These are phyloP conservation scores for Leccinum subgranulosum DNA, from an alignment of 768 basidiomycete genomes.

Conservation along the genomic window DNA sequence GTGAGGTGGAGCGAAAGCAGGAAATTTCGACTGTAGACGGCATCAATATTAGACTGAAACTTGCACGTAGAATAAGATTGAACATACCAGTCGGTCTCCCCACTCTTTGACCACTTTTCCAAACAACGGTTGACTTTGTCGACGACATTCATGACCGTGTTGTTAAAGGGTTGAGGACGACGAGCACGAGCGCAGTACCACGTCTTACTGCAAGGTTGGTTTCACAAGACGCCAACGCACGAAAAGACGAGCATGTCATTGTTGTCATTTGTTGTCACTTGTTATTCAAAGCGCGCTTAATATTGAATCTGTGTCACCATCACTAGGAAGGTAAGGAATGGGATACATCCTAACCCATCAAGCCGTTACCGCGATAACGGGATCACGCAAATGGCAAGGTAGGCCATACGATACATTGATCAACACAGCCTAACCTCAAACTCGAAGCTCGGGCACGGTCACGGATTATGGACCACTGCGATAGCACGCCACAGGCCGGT, in stretches of 20 bases:
- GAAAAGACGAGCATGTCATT: constrained; percentile 23
- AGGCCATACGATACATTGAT: neutral
- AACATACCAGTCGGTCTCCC: constrained; percentile 61
- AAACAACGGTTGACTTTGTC: constrained; percentile 49
- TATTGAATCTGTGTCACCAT: no score
- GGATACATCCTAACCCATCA: no score
- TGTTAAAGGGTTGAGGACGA: constrained; percentile 6
- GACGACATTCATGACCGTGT: constrained; percentile 56
- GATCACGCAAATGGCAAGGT: neutral
- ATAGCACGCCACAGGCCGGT: neutral
- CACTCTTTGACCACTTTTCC: constrained; percentile 53
- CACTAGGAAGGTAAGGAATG: no score
- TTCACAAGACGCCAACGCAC: constrained; percentile 11
- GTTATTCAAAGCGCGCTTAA: constrained; percentile 13
- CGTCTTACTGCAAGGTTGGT: constrained; percentile 9
- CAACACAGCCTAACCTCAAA: neutral
- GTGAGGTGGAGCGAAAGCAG: constrained; percentile 60
- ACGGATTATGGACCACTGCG: neutral
- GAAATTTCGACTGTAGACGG: constrained; percentile 51
- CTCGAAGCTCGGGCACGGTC: neutral
- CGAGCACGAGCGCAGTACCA: constrained; percentile 16
- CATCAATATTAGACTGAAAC: constrained; percentile 13
- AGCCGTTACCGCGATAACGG: neutral
- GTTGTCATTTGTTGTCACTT: constrained; percentile 28
- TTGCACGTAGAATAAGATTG: constrained; percentile 12